Evolutionary conservation across 768 basidiomycete species (phyloP).

Genomic region (Lentinula lateritia): DNA sequence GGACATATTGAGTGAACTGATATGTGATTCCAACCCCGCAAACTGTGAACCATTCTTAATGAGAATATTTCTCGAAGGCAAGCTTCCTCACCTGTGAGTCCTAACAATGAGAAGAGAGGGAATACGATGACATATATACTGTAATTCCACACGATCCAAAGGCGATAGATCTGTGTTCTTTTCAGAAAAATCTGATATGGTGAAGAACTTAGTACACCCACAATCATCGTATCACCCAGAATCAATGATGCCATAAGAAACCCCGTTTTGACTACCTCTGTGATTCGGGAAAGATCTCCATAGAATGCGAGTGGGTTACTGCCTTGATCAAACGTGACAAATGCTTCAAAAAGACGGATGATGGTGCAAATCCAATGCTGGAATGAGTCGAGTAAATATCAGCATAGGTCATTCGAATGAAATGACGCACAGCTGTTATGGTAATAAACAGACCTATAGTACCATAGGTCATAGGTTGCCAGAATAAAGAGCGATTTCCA

Average conservation of each 20-base stretch:
- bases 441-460: no score
- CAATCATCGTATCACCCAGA: no score
- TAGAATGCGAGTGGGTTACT: constrained; percentile 7
- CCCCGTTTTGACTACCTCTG: constrained; percentile 11
- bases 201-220: constrained; percentile 14
- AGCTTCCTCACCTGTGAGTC: constrained; percentile 7
- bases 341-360: constrained; percentile 12
- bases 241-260: constrained; percentile 1
- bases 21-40: constrained; percentile 10
- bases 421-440: constrained; percentile 3
- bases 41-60: no score
- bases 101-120: neutral
- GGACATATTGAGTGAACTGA: constrained; percentile 7
- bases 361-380: constrained; percentile 13
- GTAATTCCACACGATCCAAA: constrained; percentile 18
- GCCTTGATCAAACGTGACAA: constrained; percentile 8
- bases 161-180: constrained; percentile 41
- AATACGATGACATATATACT: constrained; percentile 7
- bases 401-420: no score
- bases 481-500: no score
- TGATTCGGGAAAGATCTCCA: constrained; percentile 9
- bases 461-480: no score
- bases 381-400: neutral
- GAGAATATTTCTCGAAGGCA: no score
- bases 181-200: no score